Evolutionary conservation across 352 stramenopile genomes (phyloP).

Genomic region (Plasmopara halstedii): DNA sequence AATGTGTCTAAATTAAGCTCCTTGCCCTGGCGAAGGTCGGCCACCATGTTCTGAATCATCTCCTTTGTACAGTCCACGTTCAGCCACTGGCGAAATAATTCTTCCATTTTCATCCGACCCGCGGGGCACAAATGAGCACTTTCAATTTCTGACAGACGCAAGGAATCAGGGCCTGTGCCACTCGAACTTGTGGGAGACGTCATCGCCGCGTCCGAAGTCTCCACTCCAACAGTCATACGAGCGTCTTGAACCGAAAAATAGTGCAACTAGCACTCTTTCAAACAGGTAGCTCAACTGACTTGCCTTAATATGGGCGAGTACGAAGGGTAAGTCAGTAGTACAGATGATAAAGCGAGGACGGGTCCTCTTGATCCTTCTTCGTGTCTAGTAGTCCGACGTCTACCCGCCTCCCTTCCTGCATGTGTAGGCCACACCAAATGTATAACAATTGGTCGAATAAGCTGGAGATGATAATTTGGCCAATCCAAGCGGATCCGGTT

Average conservation of each 20-base stretch:
- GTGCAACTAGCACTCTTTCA: background rate
- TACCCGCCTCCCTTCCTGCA: constrained; percentile 2
- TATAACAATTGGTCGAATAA: background rate
- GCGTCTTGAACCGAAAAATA: background rate
- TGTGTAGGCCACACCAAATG: constrained; percentile 3
- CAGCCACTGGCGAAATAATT: constrained; percentile 83
- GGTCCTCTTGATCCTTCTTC: constrained; percentile 21
- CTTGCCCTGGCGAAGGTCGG: constrained; percentile 68
- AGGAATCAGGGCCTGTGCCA: constrained; percentile 31
- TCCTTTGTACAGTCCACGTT: constrained; percentile 79
- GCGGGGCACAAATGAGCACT: constrained; percentile 69
- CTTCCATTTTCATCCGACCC: constrained; percentile 82
- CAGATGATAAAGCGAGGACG: constrained; percentile 8
- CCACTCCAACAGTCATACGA: constrained; percentile 43
- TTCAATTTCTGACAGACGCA: constrained; percentile 78
- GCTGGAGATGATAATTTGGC: too few relatives aligned
- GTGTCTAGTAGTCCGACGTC: constrained; percentile 25
- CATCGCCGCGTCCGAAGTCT: constrained; percentile 51
- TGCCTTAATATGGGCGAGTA: background rate
- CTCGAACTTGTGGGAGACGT: constrained; percentile 40
- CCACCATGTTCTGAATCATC: constrained; percentile 77
- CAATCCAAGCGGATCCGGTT: too few relatives aligned
- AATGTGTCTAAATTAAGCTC: constrained; percentile 47
- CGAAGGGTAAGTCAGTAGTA: background rate
- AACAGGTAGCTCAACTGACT: background rate